Conservation (phyloP, 2,329 filamentous ascomycete species). For the Claviceps citrina region DNA sequence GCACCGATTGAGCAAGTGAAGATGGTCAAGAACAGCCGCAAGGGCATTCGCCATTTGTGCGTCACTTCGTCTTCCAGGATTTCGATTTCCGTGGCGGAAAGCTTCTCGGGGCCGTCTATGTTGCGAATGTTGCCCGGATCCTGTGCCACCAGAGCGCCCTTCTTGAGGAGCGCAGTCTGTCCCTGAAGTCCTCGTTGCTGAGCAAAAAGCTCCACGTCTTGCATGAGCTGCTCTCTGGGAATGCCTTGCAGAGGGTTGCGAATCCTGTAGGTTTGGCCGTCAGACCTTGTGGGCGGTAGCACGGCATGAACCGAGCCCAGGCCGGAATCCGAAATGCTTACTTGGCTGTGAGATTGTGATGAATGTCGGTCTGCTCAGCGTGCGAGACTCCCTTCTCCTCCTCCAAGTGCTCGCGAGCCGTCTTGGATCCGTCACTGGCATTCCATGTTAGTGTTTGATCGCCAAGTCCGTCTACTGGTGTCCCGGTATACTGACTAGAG, state of each 20-base stretch:
- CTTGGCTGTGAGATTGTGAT: constrained; percentile 28
- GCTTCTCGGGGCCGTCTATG: constrained; percentile 37
- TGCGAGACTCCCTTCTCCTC: constrained; percentile 16
- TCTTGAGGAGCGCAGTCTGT: constrained; percentile 40
- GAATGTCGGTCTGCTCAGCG: constrained; percentile 21
- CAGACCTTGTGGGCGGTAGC: neutral
- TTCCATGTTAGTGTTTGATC: neutral
- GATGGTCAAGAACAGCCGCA: constrained; percentile 25
- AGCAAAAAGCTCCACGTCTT: constrained; percentile 45
- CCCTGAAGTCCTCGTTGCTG: constrained; percentile 42
- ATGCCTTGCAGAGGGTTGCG: constrained; percentile 34
- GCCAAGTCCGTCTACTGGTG: neutral
- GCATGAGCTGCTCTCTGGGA: constrained; percentile 35
- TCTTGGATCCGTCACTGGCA: constrained; percentile 8
- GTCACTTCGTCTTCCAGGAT: constrained; percentile 42
- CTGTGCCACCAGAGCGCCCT: constrained; percentile 38
- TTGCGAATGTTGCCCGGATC: constrained; percentile 41
- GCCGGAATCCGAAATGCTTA: constrained; percentile 12
- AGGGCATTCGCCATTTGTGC: constrained; percentile 40
- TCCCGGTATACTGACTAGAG: constrained; percentile 8
- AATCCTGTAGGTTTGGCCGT: constrained; percentile 21
- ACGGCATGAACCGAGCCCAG: neutral
- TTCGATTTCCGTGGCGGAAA: constrained; percentile 41
- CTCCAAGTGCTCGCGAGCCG: constrained; percentile 7
- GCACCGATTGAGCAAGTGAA: constrained; percentile 38